Conservation (phyloP, 805 yeast species). For the Ogataea siamensis region DNA sequence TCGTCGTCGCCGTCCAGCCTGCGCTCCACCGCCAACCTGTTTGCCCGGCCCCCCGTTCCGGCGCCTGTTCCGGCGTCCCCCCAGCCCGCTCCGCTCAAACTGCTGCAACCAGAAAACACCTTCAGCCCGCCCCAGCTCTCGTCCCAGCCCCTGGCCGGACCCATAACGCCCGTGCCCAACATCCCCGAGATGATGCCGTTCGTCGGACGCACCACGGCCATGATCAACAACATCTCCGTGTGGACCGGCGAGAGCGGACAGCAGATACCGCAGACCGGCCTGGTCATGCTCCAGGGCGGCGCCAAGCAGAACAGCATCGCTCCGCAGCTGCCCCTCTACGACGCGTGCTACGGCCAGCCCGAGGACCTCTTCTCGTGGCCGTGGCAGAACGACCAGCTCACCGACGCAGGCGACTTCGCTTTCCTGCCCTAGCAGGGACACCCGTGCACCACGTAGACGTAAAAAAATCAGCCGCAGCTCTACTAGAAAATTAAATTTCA, state of each 20-base stretch:
- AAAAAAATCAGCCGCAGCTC: not conserved
- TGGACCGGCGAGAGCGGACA: slow-evolving; percentile 55
- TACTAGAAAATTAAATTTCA: not conserved
- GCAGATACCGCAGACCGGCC: slow-evolving; percentile 38
- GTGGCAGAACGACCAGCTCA: slow-evolving; percentile 10
- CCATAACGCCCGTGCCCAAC: slow-evolving; percentile 6
- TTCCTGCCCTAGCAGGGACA: slow-evolving; percentile 8
- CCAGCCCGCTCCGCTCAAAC: slow-evolving; percentile 1
- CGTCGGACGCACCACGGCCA: slow-evolving; percentile 51
- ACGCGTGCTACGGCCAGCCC: slow-evolving; percentile 5
- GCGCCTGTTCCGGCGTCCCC: slow-evolving; percentile 1
- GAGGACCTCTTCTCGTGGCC: slow-evolving; percentile 11
- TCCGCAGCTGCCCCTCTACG: slow-evolving; percentile 5
- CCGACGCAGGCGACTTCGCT: slow-evolving; percentile 11
- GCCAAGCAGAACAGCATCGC: slow-evolving; percentile 6
- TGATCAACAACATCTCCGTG: slow-evolving; percentile 59
- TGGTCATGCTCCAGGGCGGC: slow-evolving; percentile 27
- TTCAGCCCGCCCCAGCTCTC: slow-evolving; percentile 2
- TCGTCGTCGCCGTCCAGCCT: slow-evolving; percentile 12
- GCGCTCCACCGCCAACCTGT: slow-evolving; percentile 8
- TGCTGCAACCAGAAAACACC: slow-evolving; percentile 2
- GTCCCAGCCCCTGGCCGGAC: slow-evolving; percentile 4
- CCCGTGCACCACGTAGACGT: slow-evolving; percentile 5
- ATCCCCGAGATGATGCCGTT: slow-evolving; percentile 35
- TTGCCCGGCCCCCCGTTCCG: not conserved